Evolutionary conservation across 768 basidiomycete species (phyloP).

Genomic region (Tubosaeta brunneosetosa): DNA sequence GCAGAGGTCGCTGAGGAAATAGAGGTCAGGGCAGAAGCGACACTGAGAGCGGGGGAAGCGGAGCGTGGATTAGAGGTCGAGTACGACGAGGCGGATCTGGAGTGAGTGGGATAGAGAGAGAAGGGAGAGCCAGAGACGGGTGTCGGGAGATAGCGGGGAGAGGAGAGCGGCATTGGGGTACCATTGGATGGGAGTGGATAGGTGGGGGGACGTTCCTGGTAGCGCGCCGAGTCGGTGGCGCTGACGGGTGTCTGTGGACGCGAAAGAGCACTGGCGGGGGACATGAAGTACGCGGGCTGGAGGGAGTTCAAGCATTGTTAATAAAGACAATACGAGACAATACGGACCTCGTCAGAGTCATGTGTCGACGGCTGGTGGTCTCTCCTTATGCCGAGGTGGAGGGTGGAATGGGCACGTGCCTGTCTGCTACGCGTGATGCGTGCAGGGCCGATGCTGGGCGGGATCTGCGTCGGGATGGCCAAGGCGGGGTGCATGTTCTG

Average conservation of each 20-base stretch:
- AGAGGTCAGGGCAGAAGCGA: constrained; percentile 49
- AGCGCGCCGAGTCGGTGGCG: constrained; percentile 30
- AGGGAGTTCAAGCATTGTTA: constrained; percentile 8
- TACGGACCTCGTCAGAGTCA: constrained; percentile 26
- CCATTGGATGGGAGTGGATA: constrained; percentile 17
- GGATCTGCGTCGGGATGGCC: constrained; percentile 37
- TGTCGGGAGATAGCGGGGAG: constrained; percentile 43
- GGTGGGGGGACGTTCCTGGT: constrained; percentile 33
- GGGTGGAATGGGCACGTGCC: constrained; percentile 32
- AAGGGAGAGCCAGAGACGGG: constrained; percentile 46
- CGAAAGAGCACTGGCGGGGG: constrained; percentile 32
- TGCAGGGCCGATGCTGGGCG: constrained; percentile 50
- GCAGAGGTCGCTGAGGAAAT: constrained; percentile 39
- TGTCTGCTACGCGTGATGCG: constrained; percentile 44
- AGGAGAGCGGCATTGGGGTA: constrained; percentile 29
- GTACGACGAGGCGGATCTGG: constrained; percentile 41
- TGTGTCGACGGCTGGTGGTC: constrained; percentile 24
- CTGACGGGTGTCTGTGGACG: constrained; percentile 39
- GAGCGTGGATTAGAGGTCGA: constrained; percentile 48
- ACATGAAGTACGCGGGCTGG: constrained; percentile 34
- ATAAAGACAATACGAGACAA: not conserved
- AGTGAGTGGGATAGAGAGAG: constrained; percentile 40
- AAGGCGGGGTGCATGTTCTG: constrained; percentile 25
- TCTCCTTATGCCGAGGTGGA: constrained; percentile 31
- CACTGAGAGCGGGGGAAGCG: constrained; percentile 60